Conservation (phyloP, 164 flowering plant genomes). For the Chimonanthus praecox region DNA sequence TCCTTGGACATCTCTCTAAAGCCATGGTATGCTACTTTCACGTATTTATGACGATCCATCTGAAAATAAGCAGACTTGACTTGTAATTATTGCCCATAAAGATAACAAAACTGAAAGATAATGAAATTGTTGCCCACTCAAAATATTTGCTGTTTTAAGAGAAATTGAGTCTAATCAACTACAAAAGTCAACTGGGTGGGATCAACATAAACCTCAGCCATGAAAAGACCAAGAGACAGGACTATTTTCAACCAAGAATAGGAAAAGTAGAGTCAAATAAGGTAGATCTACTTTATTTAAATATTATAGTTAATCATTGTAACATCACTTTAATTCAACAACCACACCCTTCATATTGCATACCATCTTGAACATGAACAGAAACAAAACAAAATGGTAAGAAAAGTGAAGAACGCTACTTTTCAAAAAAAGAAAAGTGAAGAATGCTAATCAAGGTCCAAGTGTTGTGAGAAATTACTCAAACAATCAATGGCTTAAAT, state of each 20-base stretch:
- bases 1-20: constrained; percentile 85
- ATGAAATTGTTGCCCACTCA: not conserved
- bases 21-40: constrained; percentile 98
- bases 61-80: constrained; percentile 19
- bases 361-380: too few relatives aligned
- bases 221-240: not conserved
- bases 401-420: too few relatives aligned
- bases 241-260: not conserved
- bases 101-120: not conserved
- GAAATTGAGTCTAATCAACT: not conserved
- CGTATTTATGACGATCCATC: constrained; percentile 99
- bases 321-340: too few relatives aligned
- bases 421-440: too few relatives aligned
- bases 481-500: too few relatives aligned
- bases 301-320: too few relatives aligned
- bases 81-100: not conserved
- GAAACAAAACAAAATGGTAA: too few relatives aligned
- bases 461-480: too few relatives aligned
- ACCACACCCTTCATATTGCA: too few relatives aligned
- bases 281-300: too few relatives aligned
- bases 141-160: not conserved
- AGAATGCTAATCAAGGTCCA: too few relatives aligned
- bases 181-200: not conserved
- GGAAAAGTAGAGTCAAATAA: too few relatives aligned
- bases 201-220: not conserved